These are phyloP conservation scores for Backusella luteola DNA, from an alignment of 192 early-diverging fungal species.

Conservation along the genomic window DNA sequence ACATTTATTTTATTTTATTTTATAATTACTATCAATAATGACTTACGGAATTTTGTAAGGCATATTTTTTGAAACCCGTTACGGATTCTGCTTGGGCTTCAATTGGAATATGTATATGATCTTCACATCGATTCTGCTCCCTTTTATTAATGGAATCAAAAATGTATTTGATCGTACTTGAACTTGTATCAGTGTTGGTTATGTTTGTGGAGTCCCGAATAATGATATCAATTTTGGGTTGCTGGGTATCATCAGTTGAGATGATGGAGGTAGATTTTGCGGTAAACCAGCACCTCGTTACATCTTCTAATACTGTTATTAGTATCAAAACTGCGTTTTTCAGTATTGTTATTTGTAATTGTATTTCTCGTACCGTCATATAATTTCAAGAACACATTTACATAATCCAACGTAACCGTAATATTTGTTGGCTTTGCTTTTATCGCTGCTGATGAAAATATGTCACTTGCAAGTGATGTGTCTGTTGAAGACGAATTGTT, in stretches of 20 bases:
- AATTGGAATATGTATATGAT: constrained; percentile 43
- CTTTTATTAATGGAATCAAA: constrained; percentile 38
- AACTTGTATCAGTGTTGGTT: constrained; percentile 21
- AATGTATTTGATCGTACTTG: constrained; percentile 32
- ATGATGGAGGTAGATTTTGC: constrained; percentile 8
- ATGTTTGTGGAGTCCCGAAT: constrained; percentile 27
- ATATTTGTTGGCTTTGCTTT: constrained; percentile 12
- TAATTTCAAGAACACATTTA: constrained; percentile 26
- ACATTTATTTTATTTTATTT: background rate
- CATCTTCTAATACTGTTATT: constrained; percentile 7
- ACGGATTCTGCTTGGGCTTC: constrained; percentile 58
- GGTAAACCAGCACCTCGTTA: constrained; percentile 36
- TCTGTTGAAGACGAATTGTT: background rate
- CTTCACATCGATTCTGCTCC: constrained; percentile 39
- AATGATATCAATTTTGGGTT: constrained; percentile 47
- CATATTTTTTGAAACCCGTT: constrained; percentile 52
- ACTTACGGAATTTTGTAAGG: constrained; percentile 57
- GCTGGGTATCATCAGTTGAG: constrained; percentile 6
- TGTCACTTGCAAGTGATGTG: background rate
- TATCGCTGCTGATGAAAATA: background rate
- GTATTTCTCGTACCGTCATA: constrained; percentile 14
- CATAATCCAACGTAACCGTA: constrained; percentile 22
- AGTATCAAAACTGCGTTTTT: background rate
- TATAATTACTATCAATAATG: background rate
- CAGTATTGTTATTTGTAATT: too few species aligned